Percentiles rank a stretch among this genome's conserved stretches.
phyloP scores from a whole-genome alignment of 257 asterid species.

The Echium plantagineum region DNA sequence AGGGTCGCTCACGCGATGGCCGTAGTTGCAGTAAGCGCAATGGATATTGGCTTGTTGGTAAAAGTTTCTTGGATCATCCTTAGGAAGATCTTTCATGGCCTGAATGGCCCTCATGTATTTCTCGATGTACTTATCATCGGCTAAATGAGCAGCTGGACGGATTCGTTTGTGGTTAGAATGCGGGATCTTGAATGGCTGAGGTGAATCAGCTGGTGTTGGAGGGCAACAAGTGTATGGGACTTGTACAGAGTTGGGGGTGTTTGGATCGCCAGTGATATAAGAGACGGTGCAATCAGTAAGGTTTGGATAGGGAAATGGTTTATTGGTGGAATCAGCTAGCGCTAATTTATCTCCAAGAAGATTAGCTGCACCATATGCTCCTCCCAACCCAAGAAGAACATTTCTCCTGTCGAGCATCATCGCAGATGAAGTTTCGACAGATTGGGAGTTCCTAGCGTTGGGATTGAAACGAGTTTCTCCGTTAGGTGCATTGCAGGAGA shows the following conservation, averaged over 20 bases:
- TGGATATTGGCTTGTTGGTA: constrained; percentile 68
- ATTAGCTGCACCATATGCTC: constrained; percentile 52
- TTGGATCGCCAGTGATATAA: constrained; percentile 43
- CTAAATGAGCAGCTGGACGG: constrained; percentile 73
- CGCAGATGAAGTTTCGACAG: background rate
- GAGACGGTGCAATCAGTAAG: constrained; percentile 64
- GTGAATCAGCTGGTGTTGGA: constrained; percentile 17
- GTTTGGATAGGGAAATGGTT: constrained; percentile 54
- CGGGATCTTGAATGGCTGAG: constrained; percentile 42
- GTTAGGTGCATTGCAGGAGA: constrained; percentile 38
- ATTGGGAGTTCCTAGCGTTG: constrained; percentile 8
- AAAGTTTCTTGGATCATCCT: constrained; percentile 70
- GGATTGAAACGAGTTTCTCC: constrained; percentile 13
- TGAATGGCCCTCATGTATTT: constrained; percentile 47
- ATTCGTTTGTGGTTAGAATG: constrained; percentile 26
- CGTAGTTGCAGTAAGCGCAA: constrained; percentile 62
- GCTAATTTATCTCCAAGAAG: constrained; percentile 12
- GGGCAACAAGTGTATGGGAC: constrained; percentile 66
- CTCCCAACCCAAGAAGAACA: constrained; percentile 61
- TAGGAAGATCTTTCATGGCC: constrained; percentile 63
- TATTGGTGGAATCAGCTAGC: constrained; percentile 35
- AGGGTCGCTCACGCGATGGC: background rate
- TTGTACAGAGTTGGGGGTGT: background rate
- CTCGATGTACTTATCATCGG: constrained; percentile 33
- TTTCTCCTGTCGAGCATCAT: constrained; percentile 41